These are phyloP conservation scores for Backusella mclennaniae DNA, from an alignment of 192 early-diverging fungal species.

Conservation along the genomic window DNA sequence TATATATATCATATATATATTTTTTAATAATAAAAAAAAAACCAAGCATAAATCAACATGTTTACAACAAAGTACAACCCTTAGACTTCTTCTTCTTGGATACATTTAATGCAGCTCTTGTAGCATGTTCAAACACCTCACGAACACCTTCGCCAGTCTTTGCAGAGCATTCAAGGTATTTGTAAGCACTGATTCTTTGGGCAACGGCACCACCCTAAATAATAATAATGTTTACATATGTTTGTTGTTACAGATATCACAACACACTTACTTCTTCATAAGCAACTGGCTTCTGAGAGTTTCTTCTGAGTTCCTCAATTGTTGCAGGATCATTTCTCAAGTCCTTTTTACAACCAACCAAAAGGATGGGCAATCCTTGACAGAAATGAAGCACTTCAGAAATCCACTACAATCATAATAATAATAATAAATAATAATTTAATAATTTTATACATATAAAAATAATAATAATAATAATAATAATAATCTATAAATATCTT, in stretches of 20 bases:
- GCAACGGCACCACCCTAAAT: conserved; percentile 67
- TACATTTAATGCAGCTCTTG: conserved; percentile 73
- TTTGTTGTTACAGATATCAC: neutral
- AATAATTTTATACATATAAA: neutral
- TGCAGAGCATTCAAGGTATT: conserved; percentile 87
- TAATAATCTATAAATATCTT: neutral
- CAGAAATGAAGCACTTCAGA: conserved; percentile 89
- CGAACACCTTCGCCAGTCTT: conserved; percentile 73
- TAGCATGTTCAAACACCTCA: conserved; percentile 87
- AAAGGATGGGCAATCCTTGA: conserved; percentile 76
- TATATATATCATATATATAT: neutral
- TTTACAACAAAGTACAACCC: conserved; percentile 34
- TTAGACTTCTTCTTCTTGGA: conserved; percentile 26
- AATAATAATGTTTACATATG: conserved; percentile 38
- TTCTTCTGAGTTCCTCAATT: conserved; percentile 75
- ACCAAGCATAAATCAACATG: neutral
- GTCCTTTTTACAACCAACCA: conserved; percentile 91
- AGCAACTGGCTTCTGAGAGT: conserved; percentile 72
- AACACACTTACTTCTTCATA: conserved; percentile 59
- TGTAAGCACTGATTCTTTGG: conserved; percentile 73
- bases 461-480: neutral
- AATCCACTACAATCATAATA: conserved; percentile 65
- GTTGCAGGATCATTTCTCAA: conserved; percentile 78
- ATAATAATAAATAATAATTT: neutral
- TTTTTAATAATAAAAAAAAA: neutral